Evolutionary conservation across 2,329 filamentous ascomycete genomes (phyloP).

Genomic region (Venturia effusa): DNA sequence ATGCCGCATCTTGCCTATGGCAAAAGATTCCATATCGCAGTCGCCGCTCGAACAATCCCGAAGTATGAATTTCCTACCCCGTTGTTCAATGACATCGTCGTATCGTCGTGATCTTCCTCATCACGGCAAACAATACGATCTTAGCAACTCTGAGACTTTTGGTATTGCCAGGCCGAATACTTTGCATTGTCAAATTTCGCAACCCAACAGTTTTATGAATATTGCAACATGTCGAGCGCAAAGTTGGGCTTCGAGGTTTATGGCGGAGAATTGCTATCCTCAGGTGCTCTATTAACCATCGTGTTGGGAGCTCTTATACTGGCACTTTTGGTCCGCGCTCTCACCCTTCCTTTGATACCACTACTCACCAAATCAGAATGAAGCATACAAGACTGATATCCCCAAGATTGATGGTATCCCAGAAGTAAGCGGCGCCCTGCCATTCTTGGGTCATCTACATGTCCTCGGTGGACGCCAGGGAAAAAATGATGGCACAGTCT

Average conservation of each 20-base stretch:
- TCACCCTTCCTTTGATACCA: not conserved
- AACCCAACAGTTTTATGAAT: not conserved
- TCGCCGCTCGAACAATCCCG: not conserved
- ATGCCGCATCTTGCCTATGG: not conserved
- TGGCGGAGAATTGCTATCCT: not conserved
- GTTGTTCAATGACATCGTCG: not conserved
- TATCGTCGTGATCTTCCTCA: no score
- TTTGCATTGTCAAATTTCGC: no score
- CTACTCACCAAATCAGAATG: slow-evolving; percentile 8
- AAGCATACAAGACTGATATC: slow-evolving; percentile 31
- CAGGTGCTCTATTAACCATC: not conserved
- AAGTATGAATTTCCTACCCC: not conserved
- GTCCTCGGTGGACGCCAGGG: slow-evolving; percentile 15
- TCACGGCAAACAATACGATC: no score
- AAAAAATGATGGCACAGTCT: slow-evolving; percentile 16
- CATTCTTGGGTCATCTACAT: slow-evolving; percentile 26
- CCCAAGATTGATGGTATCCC: slow-evolving; percentile 38
- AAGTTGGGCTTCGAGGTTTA: not conserved
- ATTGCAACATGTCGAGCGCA: not conserved
- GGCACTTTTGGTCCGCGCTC: not conserved
- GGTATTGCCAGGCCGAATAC: no score
- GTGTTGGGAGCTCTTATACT: not conserved
- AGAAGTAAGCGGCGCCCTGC: slow-evolving; percentile 40
- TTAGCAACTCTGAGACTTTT: no score
- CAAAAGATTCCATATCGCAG: not conserved